Percentiles rank a stretch among this genome's conserved stretches.
Evolutionary conservation across 2,329 filamentous ascomycete genomes (phyloP).

Genomic region (Teratosphaeriaceae sp.): DNA sequence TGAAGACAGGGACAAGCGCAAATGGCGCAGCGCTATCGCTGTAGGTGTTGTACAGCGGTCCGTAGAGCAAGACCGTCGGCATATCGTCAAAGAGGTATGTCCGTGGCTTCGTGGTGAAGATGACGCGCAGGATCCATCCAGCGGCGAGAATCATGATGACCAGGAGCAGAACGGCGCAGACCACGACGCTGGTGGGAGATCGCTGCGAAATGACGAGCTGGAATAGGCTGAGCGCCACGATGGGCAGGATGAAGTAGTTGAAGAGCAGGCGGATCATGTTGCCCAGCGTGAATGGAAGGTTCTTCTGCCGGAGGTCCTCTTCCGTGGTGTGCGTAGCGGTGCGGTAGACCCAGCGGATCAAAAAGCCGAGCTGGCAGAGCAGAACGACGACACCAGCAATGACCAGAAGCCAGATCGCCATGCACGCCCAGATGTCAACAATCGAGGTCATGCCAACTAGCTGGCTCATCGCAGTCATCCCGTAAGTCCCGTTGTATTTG

Average conservation of each 20-base stretch:
- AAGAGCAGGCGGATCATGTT: constrained; percentile 70
- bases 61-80: constrained; percentile 80
- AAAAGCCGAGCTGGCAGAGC: constrained; percentile 70
- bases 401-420: constrained; percentile 83
- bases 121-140: constrained; percentile 72
- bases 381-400: constrained; percentile 63
- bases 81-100: constrained; percentile 90
- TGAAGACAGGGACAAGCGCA: constrained; percentile 75
- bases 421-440: constrained; percentile 85
- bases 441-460: constrained; percentile 70
- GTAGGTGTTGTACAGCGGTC: constrained; percentile 94
- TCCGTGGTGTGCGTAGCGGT: constrained; percentile 64
- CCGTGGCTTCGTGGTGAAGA: constrained; percentile 72
- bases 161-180: constrained; percentile 67
- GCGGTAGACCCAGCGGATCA: constrained; percentile 68
- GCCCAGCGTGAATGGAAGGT: constrained; percentile 66
- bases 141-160: constrained; percentile 66
- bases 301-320: constrained; percentile 85
- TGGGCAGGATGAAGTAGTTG: constrained; percentile 85
- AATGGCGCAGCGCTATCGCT: constrained; percentile 89
- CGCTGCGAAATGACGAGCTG: constrained; percentile 70
- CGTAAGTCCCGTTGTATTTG: constrained; percentile 67
- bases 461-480: constrained; percentile 71
- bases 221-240: constrained; percentile 81
- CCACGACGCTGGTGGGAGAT: constrained; percentile 66